Conservation (phyloP, 345 rosid genomes). For the Hirschfeldia incana region DNA sequence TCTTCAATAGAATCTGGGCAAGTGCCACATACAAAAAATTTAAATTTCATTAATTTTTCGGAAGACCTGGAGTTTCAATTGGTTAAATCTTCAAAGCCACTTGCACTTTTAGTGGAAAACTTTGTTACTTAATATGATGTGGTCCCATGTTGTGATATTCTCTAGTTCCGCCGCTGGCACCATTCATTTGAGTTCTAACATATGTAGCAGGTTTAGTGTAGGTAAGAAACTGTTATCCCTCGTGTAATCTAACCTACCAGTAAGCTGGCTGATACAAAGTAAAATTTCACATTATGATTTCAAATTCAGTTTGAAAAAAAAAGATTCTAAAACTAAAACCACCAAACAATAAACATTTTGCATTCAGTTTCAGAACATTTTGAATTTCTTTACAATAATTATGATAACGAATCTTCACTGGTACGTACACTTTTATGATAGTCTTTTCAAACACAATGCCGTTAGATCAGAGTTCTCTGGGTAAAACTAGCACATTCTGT, state of each 20-base stretch:
- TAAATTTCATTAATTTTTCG: not conserved
- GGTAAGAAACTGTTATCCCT: not conserved
- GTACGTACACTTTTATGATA: not conserved
- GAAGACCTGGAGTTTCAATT: not conserved
- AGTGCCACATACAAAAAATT: not conserved
- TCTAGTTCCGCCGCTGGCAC: not conserved
- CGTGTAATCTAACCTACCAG: not conserved
- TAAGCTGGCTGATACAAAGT: not conserved
- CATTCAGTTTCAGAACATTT: not conserved
- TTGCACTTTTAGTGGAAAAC: not conserved
- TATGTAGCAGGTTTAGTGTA: not conserved
- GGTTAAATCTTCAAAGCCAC: not conserved
- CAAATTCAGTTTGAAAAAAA: not conserved
- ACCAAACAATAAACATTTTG: not conserved
- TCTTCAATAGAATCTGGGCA: not conserved
- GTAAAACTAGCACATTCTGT: not conserved
- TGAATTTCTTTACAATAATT: not conserved
- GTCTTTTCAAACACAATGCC: not conserved
- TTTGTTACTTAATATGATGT: not conserved
- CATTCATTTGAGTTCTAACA: not conserved
- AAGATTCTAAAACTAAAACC: not conserved
- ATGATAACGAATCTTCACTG: too few relatives aligned
- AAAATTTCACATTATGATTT: not conserved
- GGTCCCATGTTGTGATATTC: not conserved
- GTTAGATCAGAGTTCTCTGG: not conserved